Evolutionary conservation across 2,329 filamentous ascomycete genomes (phyloP), one percentile per base, ranked within the genome.

Genomic region (Calonectria crousiana): DNA sequence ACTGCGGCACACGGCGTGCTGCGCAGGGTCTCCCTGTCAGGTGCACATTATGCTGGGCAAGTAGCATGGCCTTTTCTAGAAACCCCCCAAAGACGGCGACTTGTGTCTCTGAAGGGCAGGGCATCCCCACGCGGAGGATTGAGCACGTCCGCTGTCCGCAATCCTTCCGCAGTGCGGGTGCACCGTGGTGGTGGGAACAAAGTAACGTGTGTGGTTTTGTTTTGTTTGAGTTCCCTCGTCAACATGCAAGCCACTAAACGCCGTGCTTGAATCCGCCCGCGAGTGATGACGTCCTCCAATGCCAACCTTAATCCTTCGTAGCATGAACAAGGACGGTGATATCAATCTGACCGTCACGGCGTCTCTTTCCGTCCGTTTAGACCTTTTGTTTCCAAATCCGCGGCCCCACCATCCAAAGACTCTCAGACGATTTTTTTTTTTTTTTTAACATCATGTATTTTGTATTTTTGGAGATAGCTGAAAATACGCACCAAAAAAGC

Each of bases 1-100:
- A 60, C 72, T 58, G 62, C 71, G 69, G 67, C 69, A 76, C 72
- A 51, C 74, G 69, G 26, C 52, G 52, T 30, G 28, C 32, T 69
- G 65, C 56, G 52, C 53, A 38, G 44, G 70, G 49, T 66, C 47
- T 72, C 34, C 69, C 51, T 58, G 62, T 52, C 51, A 65, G 60
- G 51, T 38, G 41, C 41, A 52, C 69, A 64, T 62, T 67, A 52
- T 71, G 69, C 51, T 71, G 51, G 70, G 70, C 23, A 53, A 34
- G 49, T 30, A 62, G 32, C 34, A 47, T 34, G 51, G 60, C 36
- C 60, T 44, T 44, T 72, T 72, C 71, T 69, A 65, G 65, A 72
- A 72, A 53, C 65, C 47, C 41, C 41, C 41, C 36, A 16, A 49
- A 32, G 28, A 66, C 23, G n/a, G 51, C 8, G n/a, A 6, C 9